Evolutionary conservation across 2,329 filamentous ascomycete genomes (phyloP).

Genomic region (Biscogniauxia sp.): DNA sequence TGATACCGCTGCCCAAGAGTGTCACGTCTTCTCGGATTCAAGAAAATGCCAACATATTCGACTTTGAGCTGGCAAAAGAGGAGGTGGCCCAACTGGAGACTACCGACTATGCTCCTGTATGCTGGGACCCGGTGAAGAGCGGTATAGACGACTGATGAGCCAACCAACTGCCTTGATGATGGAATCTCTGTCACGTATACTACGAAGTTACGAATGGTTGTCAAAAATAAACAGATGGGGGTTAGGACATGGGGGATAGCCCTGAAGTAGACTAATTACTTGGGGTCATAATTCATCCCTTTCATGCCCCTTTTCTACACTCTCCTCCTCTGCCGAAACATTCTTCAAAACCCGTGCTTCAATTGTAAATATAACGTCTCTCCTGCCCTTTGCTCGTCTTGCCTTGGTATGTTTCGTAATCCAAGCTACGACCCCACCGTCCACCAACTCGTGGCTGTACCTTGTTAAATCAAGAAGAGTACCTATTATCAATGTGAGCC

Average conservation of each 20-base stretch:
- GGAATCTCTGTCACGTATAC: too few relatives aligned
- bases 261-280: background rate
- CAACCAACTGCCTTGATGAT: too few relatives aligned
- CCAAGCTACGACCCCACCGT: constrained; percentile 31
- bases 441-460: constrained; percentile 24
- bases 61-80: constrained; percentile 54
- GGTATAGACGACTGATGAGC: constrained; percentile 39
- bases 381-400: constrained; percentile 18
- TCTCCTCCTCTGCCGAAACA: constrained; percentile 4
- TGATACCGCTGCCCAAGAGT: constrained; percentile 72
- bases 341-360: constrained; percentile 33
- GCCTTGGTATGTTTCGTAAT: constrained; percentile 31
- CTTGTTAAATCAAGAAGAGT: constrained; percentile 23
- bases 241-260: background rate
- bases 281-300: background rate
- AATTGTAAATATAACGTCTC: constrained; percentile 35
- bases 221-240: too few relatives aligned
- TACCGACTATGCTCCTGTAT: constrained; percentile 50
- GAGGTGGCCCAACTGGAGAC: constrained; percentile 51
- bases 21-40: constrained; percentile 65
- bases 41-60: constrained; percentile 58
- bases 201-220: too few relatives aligned
- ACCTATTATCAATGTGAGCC: background rate
- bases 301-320: background rate
- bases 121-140: constrained; percentile 55